Evolutionary conservation across 768 basidiomycete genomes (phyloP).

Genomic region (Pleurotus cornucopiae): DNA sequence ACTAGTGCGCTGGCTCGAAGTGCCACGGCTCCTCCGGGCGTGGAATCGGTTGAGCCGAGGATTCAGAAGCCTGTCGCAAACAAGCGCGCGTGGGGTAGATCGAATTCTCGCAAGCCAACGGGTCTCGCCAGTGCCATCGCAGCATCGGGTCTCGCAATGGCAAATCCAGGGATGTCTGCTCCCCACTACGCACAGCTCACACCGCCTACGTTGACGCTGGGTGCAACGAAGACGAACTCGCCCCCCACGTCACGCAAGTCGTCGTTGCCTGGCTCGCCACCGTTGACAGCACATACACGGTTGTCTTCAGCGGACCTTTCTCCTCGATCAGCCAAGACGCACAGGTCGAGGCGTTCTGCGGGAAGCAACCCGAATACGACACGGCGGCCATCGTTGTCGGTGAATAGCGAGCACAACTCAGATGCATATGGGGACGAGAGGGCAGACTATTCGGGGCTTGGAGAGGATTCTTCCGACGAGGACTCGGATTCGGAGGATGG

Average conservation of each 20-base stretch:
- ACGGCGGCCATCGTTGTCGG: conserved; percentile 20
- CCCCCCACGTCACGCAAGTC: conserved; percentile 1
- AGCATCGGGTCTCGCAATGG: conserved; percentile 64
- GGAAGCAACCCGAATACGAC: conserved; percentile 6
- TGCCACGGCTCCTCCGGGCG: conserved; percentile 9
- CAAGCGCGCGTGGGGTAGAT: conserved; percentile 40
- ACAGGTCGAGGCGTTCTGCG: not conserved
- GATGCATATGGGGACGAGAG: conserved; percentile 25
- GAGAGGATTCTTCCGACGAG: conserved; percentile 19
- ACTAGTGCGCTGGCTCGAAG: conserved; percentile 10
- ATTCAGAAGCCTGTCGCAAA: conserved; percentile 26
- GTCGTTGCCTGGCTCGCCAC: conserved; percentile 7
- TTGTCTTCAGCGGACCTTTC: not conserved
- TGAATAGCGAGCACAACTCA: conserved; percentile 27
- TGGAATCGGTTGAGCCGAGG: conserved; percentile 19
- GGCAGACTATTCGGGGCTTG: conserved; percentile 23
- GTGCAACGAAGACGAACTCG: not conserved
- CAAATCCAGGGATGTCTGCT: conserved; percentile 46
- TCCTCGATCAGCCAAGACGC: conserved; percentile 2
- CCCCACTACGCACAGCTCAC: conserved; percentile 40
- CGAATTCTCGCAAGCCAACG: conserved; percentile 43
- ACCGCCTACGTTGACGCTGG: conserved; percentile 18
- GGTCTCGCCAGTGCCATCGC: conserved; percentile 68
- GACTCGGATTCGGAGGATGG: conserved; percentile 17
- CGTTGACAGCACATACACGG: conserved; percentile 7